Base-by-base conservation (phyloP, 2,329 filamentous ascomycete genomes). In the Nannizziopsis barbatae region DNA sequence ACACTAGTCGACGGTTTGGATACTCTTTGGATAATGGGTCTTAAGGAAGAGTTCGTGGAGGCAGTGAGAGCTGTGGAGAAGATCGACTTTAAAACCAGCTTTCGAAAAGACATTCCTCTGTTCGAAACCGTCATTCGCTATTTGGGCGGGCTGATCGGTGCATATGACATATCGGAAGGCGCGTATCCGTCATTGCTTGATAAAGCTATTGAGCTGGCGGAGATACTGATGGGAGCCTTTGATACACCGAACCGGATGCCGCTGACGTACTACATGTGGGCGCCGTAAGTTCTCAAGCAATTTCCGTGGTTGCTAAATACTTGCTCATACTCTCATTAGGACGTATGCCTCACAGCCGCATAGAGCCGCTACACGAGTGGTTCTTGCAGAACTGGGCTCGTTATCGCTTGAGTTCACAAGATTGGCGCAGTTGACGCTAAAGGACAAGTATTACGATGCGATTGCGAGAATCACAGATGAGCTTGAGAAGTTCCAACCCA, bases 301-400 rank as follows among this genome's bases (percentile, higher is more conserved):
- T 40, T 14, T 47, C 27, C 35, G 30, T 40, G 5, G 6, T 35
- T 36, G 33, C 47, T 54, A 38, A 42, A 50, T 11, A 52, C 57
- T 41, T 53, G 57, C 18, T 32, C 40, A 79, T 83, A 1, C 88
- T 89, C 1, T 76, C 95, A 95, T 90, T 71, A 0, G 76, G 85
- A 58, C 54, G 20, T 56, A 53, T 32, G 51, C 50, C 2, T 57
- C 54, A 2, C 53, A 56, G 27, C 50, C 51, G 11, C 62, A 65
- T 50, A 47, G 56, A 1, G 60, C 63, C 1, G 52, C 52, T 11
- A 55, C 59, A 7, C 33, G 18, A 9, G 56, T 55, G 8, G 57
- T 63, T 2, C 45, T 63, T 2, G 63, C 66, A 1, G 67, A 69
- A 46, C 49, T 70, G 2, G 65, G 63, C 9, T 68, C 65, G 4